These are phyloP conservation scores for Crepidotus sp. DNA, from an alignment of 1,284 basidiomycete genomes.

Conservation along the genomic window DNA sequence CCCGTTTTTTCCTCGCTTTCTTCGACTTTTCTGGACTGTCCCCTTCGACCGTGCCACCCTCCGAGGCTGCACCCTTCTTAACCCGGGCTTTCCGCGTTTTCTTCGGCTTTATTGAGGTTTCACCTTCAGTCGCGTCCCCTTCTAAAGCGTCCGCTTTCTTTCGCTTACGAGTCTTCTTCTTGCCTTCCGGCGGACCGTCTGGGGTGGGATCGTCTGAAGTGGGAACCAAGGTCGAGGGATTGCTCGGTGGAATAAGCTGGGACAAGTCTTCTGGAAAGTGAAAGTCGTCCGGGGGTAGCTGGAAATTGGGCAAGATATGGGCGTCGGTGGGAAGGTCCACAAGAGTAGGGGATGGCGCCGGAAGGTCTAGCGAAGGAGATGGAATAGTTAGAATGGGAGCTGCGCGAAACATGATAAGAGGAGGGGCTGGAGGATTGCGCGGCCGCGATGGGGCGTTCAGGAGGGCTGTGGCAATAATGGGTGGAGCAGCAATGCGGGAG, in stretches of 20 bases:
- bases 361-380: slow-evolving; percentile 10
- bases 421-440: slow-evolving; percentile 22
- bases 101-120: slow-evolving; percentile 12
- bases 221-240: slow-evolving; percentile 1
- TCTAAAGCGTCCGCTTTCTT: slow-evolving; percentile 8
- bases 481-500: slow-evolving; percentile 13
- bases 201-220: background rate
- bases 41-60: background rate
- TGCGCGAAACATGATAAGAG: slow-evolving; percentile 10
- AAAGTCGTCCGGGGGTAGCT: background rate
- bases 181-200: slow-evolving; percentile 1
- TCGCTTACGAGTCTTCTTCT: slow-evolving; percentile 11
- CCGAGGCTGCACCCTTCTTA: background rate
- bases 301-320: background rate
- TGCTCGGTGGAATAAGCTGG: slow-evolving; percentile 9
- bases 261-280: slow-evolving; percentile 9
- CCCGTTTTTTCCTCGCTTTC: slow-evolving; percentile 16
- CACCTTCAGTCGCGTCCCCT: slow-evolving; percentile 2
- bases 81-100: slow-evolving; percentile 15
- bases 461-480: slow-evolving; percentile 5
- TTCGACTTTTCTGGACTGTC: slow-evolving; percentile 13
- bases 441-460: background rate
- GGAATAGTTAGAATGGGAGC: slow-evolving; percentile 23
- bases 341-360: slow-evolving; percentile 13
- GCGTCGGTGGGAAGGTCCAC: background rate